Percentiles rank a stretch among this genome's conserved stretches.
Conservation (phyloP, 1,284 basidiomycete species). For the Inonotus obliquus region DNA sequence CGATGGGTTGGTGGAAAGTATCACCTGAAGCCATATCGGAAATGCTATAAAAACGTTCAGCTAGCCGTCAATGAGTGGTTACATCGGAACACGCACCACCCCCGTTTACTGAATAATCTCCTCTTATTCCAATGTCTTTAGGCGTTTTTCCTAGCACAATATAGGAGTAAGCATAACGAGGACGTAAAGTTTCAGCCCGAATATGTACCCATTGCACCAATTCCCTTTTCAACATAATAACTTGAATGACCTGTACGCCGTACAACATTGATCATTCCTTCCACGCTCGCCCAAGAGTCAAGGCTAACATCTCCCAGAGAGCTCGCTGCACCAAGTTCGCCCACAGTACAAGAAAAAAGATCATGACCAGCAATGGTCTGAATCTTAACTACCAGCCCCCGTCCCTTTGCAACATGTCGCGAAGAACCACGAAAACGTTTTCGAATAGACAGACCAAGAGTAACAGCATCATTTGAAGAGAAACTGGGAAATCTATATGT, state of each 20-base stretch:
- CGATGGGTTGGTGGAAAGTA: not conserved
- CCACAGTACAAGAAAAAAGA: conserved; percentile 76
- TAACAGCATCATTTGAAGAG: conserved; percentile 70
- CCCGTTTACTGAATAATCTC: conserved; percentile 60
- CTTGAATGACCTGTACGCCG: conserved; percentile 77
- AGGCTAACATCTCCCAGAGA: conserved; percentile 71
- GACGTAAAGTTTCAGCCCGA: not conserved
- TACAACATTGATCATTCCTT: conserved; percentile 75
- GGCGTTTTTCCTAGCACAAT: conserved; percentile 48
- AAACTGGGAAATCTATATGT: conserved; percentile 67
- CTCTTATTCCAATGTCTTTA: conserved; percentile 61
- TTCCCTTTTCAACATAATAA: conserved; percentile 78
- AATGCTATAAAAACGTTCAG: conserved; percentile 48
- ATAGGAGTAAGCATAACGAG: not conserved
- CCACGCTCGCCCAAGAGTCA: conserved; percentile 72
- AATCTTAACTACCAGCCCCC: conserved; percentile 72
- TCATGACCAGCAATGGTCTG: conserved; percentile 74
- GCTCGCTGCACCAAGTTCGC: conserved; percentile 59
- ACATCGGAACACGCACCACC: conserved; percentile 53
- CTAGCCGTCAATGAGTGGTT: not conserved
- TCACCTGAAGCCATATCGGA: conserved; percentile 78
- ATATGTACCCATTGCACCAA: conserved; percentile 56
- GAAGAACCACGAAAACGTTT: conserved; percentile 73
- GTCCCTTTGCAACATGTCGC: conserved; percentile 61
- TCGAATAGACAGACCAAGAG: conserved; percentile 71